These are phyloP conservation scores for Rhizopogon vinicolor DNA, from an alignment of 768 basidiomycete genomes.

Conservation along the genomic window DNA sequence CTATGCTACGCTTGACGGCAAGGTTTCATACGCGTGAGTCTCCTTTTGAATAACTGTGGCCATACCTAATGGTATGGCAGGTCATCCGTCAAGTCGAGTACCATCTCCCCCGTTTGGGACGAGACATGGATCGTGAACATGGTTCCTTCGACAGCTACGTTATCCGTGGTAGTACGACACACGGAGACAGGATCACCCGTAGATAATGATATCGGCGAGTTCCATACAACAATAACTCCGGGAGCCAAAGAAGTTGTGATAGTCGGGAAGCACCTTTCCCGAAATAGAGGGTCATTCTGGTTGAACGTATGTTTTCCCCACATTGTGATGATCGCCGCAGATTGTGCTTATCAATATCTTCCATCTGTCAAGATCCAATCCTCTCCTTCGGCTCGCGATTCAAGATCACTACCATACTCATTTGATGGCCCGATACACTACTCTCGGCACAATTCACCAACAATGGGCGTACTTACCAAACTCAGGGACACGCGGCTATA, in stretches of 20 bases:
- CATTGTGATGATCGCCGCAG: neutral
- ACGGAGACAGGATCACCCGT: slow-evolving; percentile 55
- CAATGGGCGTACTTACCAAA: slow-evolving; percentile 59
- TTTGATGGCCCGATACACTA: slow-evolving; percentile 75
- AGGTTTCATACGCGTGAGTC: slow-evolving; percentile 62
- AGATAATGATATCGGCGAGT: slow-evolving; percentile 64
- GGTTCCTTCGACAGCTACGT: slow-evolving; percentile 57
- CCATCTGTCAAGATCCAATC: slow-evolving; percentile 46
- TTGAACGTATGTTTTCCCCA: slow-evolving; percentile 44
- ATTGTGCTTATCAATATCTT: slow-evolving; percentile 2
- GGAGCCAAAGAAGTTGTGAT: slow-evolving; percentile 68
- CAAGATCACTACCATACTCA: slow-evolving; percentile 46
- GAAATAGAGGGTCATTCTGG: slow-evolving; percentile 60
- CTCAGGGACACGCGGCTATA: slow-evolving; percentile 60
- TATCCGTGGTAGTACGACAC: slow-evolving; percentile 61
- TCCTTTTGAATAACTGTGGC: slow-evolving; percentile 1
- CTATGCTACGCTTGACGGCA: slow-evolving; percentile 58
- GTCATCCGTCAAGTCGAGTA: slow-evolving; percentile 57
- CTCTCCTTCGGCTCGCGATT: slow-evolving; percentile 38
- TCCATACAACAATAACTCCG: slow-evolving; percentile 45
- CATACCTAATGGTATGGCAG: slow-evolving; percentile 27
- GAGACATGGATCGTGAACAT: slow-evolving; percentile 71
- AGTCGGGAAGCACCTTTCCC: slow-evolving; percentile 44
- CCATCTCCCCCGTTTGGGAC: slow-evolving; percentile 68
- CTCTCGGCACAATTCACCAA: slow-evolving; percentile 67